Conservation (phyloP, 2,329 filamentous ascomycete genomes). For the Claviceps digitariae region DNA sequence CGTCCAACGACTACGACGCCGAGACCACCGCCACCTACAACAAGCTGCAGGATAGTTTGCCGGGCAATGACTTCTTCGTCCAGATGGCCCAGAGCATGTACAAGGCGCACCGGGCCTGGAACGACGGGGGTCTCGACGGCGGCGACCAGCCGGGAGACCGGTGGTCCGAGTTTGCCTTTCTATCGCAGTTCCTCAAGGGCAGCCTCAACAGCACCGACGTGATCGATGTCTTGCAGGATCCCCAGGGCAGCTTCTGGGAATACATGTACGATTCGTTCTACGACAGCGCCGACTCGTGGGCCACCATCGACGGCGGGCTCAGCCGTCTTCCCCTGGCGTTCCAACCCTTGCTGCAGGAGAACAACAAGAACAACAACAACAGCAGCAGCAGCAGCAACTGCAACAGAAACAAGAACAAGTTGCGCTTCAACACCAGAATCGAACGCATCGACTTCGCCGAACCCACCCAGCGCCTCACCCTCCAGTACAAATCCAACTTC, state of each 20-base stretch:
- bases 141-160: slow-evolving; percentile 36
- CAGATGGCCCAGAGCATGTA: slow-evolving; percentile 29
- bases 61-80: slow-evolving; percentile 21
- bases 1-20: slow-evolving; percentile 20
- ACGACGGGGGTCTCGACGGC: slow-evolving; percentile 21
- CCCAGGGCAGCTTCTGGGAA: slow-evolving; percentile 31
- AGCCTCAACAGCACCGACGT: slow-evolving; percentile 40
- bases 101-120: slow-evolving; percentile 27
- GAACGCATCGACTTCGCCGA: slow-evolving; percentile 41
- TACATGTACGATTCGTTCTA: slow-evolving; percentile 14
- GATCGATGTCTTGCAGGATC: slow-evolving; percentile 18
- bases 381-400: too few relatives aligned
- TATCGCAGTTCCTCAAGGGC: slow-evolving; percentile 43
- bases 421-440: slow-evolving; percentile 42
- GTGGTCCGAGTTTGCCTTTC: slow-evolving; percentile 51
- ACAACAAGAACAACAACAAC: too few relatives aligned
- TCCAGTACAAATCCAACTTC: slow-evolving; percentile 40
- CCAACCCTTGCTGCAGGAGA: slow-evolving; percentile 43
- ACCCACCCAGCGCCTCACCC: slow-evolving; percentile 38
- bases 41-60: slow-evolving; percentile 22
- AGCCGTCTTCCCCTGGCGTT: slow-evolving; percentile 40
- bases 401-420: too few relatives aligned
- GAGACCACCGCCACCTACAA: slow-evolving; percentile 20
- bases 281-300: slow-evolving; percentile 14
- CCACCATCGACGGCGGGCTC: slow-evolving; percentile 3